Conservation (phyloP, 1,284 basidiomycete species). For the Flammula alnicola region DNA sequence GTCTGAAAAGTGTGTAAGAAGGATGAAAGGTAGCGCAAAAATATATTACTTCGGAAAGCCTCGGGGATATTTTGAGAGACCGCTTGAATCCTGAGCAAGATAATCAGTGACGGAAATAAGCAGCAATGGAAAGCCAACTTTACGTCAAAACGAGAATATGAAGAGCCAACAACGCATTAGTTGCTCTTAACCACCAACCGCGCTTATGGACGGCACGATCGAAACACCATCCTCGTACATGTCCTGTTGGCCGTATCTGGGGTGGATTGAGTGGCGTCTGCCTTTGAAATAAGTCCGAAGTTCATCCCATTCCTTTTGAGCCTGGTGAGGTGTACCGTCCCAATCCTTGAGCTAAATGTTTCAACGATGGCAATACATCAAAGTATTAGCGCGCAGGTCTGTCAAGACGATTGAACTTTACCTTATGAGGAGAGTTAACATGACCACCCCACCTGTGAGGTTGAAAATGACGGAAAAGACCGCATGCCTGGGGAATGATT, state of each 20-base stretch:
- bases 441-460: constrained; percentile 89
- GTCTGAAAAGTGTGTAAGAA: constrained; percentile 51
- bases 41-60: constrained; percentile 65
- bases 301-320: constrained; percentile 97
- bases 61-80: constrained; percentile 64
- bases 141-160: constrained; percentile 89
- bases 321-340: constrained; percentile 81
- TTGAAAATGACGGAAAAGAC: constrained; percentile 96
- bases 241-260: constrained; percentile 56
- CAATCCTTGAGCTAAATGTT: constrained; percentile 89
- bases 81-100: constrained; percentile 75
- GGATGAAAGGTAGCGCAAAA: background rate
- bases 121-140: constrained; percentile 31
- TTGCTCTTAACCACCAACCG: constrained; percentile 89
- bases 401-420: constrained; percentile 36
- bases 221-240: constrained; percentile 86
- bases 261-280: constrained; percentile 89
- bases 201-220: constrained; percentile 90
- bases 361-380: constrained; percentile 87
- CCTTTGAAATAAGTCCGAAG: constrained; percentile 87
- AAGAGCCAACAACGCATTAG: constrained; percentile 84
- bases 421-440: constrained; percentile 89
- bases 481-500: constrained; percentile 79
- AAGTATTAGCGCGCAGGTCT: constrained; percentile 17
- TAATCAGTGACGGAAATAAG: background rate